Evolutionary conservation across 768 basidiomycete genomes (phyloP).

Genomic region (Galerina sulciceps): DNA sequence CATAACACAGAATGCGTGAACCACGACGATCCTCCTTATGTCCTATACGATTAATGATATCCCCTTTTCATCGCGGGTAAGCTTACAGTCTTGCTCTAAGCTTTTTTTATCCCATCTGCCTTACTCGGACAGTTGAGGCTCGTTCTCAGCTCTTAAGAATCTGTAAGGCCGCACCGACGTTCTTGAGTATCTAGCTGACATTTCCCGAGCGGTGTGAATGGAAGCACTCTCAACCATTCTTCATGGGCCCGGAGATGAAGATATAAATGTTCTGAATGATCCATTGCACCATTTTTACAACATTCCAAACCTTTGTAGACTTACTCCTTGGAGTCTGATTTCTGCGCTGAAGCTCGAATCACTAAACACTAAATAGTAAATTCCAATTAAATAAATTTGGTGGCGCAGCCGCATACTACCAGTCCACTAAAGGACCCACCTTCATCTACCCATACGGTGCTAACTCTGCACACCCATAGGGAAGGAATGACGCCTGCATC

Average conservation of each 20-base stretch:
- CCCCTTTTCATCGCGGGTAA: conserved; percentile 1
- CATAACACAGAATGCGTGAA: neutral
- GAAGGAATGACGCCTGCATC: too few species aligned
- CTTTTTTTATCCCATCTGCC: neutral
- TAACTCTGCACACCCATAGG: neutral
- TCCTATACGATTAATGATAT: neutral
- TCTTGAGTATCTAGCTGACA: neutral
- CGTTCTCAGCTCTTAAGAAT: conserved; percentile 3
- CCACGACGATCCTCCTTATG: neutral
- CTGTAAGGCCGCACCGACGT: neutral
- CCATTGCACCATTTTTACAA: neutral
- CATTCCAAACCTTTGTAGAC: neutral
- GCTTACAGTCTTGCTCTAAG: neutral
- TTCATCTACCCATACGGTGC: conserved; percentile 20
- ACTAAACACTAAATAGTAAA: neutral
- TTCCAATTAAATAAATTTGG: neutral
- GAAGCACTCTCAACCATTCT: neutral
- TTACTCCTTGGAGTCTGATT: conserved; percentile 10
- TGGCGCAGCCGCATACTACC: neutral
- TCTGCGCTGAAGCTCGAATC: neutral
- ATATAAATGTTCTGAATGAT: neutral
- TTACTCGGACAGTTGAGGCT: conserved; percentile 6
- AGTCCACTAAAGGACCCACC: neutral
- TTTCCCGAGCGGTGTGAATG: neutral
- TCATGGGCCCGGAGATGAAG: conserved; percentile 1